phyloP scores from a whole-genome alignment of 257 asterid species.

The Anisodus tanguticus region DNA sequence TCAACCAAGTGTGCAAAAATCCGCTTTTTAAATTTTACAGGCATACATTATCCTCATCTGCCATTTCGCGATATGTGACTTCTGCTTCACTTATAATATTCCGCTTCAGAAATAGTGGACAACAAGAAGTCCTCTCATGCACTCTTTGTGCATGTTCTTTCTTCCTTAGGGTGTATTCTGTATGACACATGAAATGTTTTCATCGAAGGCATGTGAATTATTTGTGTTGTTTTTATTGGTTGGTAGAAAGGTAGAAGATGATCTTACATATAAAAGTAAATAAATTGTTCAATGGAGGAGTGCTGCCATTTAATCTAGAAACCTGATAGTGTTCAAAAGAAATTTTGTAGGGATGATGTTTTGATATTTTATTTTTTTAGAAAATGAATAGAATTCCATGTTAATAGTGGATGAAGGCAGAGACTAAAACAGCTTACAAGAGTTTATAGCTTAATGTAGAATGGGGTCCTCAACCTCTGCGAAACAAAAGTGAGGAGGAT shows the following conservation, averaged over 20 bases:
- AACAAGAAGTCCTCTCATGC: background rate
- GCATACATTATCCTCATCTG: background rate
- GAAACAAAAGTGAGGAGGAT: background rate
- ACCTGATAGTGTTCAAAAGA: background rate
- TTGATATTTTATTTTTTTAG: background rate
- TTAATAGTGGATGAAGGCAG: background rate
- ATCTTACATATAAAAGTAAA: background rate
- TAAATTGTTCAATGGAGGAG: background rate
- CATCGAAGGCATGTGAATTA: background rate
- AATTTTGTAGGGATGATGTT: background rate
- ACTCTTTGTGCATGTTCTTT: conserved; percentile 5
- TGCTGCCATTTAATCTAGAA: background rate
- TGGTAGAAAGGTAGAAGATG: background rate
- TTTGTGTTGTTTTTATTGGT: background rate
- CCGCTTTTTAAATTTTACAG: background rate
- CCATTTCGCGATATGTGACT: background rate
- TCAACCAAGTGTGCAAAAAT: background rate
- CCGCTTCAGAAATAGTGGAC: background rate
- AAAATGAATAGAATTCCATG: background rate
- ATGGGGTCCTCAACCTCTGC: background rate
- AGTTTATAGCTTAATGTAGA: conserved; percentile 13
- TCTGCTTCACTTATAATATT: conserved; percentile 24
- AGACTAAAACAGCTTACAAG: background rate
- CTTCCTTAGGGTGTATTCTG: background rate
- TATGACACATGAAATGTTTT: background rate